Evolutionary conservation across 176 grass and related monocot species (phyloP).

Genomic region (Musa itinerans): DNA sequence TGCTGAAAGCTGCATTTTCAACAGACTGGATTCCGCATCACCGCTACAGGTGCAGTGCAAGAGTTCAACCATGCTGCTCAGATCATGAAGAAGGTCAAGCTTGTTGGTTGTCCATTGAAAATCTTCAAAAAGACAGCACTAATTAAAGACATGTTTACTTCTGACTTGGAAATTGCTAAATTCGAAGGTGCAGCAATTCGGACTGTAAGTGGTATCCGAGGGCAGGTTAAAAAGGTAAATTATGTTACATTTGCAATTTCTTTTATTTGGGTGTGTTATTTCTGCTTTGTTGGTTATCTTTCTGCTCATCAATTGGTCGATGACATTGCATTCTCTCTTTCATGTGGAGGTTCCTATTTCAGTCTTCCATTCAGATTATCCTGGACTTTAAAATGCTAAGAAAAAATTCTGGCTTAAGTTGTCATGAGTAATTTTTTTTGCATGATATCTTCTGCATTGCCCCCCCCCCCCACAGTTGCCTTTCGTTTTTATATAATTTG

Average conservation of each 20-base stretch:
- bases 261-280: background rate
- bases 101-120: conserved; percentile 76
- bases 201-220: conserved; percentile 86
- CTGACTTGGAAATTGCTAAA: conserved; percentile 90
- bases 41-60: conserved; percentile 29
- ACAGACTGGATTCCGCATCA: conserved; percentile 47
- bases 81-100: conserved; percentile 97
- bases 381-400: background rate
- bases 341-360: background rate
- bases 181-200: conserved; percentile 90
- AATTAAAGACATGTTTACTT: conserved; percentile 95
- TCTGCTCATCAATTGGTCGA: background rate
- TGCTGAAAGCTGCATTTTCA: conserved; percentile 38
- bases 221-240: conserved; percentile 96
- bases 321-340: background rate
- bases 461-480: no score
- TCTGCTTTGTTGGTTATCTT: background rate
- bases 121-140: conserved; percentile 97
- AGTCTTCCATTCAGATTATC: background rate
- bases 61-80: conserved; percentile 84
- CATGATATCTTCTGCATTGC: no score
- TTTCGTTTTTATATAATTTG: background rate
- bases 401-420: background rate
- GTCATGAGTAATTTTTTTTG: background rate
- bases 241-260: background rate